Base-by-base conservation (phyloP, 495 filamentous ascomycete genomes). In the Aspergillus asperescens region DNA sequence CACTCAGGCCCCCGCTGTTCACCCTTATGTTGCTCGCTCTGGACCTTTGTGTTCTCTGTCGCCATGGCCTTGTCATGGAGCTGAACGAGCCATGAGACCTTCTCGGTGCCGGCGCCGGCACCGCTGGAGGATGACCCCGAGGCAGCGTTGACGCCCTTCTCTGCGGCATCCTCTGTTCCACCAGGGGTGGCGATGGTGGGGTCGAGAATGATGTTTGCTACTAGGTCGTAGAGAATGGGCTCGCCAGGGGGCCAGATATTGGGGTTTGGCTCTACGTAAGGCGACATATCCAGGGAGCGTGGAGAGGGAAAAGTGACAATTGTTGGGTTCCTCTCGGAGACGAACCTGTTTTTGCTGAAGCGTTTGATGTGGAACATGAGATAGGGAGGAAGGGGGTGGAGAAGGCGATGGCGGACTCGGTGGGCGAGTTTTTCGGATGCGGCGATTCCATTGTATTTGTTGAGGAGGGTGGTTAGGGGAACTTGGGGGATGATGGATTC, bases 401-500 rank as follows among this genome's bases (percentile, higher is more conserved):
- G 76, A 2, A 99, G 79, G 7, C 94, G 84, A 69, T 96, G 96
- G 34, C 93, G 82, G 56, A 87, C 85, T 43, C 93, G 84, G 50
- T 88, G 84, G 50, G 88, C 84, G 48, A 91, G 77, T 57, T 91
- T 89, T 60, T 97, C 93, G 62, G 96, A 92, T 2, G 89, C 82
- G 20, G 82, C 84, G 18, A 89, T 63, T 50, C 93, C 93, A 70
- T 97, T 90, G 73, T 99, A 99, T 67, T 99, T 99, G 52, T 83
- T 79, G 16, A 99, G 77, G 55, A 98, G 85, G 25, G 79, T 83
- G n/a, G 88, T 87, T 10, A 99, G 80, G 0, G 92, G 89, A 7
- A 97, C 83, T 62, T 96, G 93, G 3, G 93, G 93, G 65, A 99
- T 97, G 69, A 96, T 96, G 65, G 95, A 96, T 66, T 86, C 81